Evolutionary conservation across 2,329 filamentous ascomycete species (phyloP).

Genomic region (Epichloe glyceriae): DNA sequence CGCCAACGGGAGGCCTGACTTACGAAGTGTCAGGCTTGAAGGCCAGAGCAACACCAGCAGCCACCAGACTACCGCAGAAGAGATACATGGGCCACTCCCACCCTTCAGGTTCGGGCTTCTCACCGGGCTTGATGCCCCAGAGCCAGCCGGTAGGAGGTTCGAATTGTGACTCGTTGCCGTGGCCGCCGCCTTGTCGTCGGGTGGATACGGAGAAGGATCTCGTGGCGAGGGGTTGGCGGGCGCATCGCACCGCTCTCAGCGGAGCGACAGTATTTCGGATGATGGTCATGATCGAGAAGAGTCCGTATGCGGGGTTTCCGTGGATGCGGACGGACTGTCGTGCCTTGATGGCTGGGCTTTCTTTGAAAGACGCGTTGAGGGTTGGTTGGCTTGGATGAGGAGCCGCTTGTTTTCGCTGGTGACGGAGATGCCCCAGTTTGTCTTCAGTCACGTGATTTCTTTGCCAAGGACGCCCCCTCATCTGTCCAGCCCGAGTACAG

Average conservation of each 20-base stretch:
- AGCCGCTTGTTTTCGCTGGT: background rate
- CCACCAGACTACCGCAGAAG: slow-evolving; percentile 65
- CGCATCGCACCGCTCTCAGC: slow-evolving; percentile 25
- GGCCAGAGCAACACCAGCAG: slow-evolving; percentile 69
- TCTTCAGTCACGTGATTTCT: background rate
- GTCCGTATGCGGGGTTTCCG: slow-evolving; percentile 7
- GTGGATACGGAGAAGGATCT: slow-evolving; percentile 32
- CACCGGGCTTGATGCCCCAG: slow-evolving; percentile 84
- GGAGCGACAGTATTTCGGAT: slow-evolving; percentile 24
- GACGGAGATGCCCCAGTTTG: background rate
- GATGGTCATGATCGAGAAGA: slow-evolving; percentile 19
- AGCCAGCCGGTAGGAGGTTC: slow-evolving; percentile 88
- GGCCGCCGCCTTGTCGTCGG: slow-evolving; percentile 27
- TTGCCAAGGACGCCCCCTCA: background rate
- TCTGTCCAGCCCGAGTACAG: too few relatives aligned
- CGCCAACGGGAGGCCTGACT: slow-evolving; percentile 29
- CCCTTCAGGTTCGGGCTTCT: slow-evolving; percentile 91
- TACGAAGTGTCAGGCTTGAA: slow-evolving; percentile 99
- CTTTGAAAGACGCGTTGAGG: background rate
- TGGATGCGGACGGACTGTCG: slow-evolving; percentile 10
- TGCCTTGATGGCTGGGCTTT: slow-evolving; percentile 17
- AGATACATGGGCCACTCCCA: slow-evolving; percentile 85
- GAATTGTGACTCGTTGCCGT: slow-evolving; percentile 58
- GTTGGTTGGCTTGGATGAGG: background rate
- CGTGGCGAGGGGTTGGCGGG: slow-evolving; percentile 20